Conservation (phyloP, 805 yeast species). For the Spathaspora gorwiae region DNA sequence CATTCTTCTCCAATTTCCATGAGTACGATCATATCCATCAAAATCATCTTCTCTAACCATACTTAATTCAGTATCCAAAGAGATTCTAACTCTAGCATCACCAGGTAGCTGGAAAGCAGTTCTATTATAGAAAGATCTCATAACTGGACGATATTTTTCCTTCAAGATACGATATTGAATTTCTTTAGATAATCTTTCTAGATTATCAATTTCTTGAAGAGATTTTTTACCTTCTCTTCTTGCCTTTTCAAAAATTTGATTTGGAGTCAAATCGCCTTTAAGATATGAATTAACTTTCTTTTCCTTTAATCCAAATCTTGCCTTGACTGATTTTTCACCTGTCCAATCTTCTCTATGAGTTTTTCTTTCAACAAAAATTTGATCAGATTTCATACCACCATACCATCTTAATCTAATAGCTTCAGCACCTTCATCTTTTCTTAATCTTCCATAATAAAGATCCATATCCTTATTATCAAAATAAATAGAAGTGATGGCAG, state of each 20-base stretch:
- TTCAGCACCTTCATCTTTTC: slow-evolving; percentile 98
- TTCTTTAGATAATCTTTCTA: slow-evolving; percentile 89
- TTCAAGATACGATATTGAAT: slow-evolving; percentile 86
- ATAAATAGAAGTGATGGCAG: slow-evolving; percentile 95
- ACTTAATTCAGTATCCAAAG: slow-evolving; percentile 93
- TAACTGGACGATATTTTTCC: slow-evolving; percentile 84
- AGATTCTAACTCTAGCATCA: slow-evolving; percentile 97
- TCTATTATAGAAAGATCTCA: slow-evolving; percentile 94
- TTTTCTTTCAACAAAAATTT: slow-evolving; percentile 92
- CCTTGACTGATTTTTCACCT: slow-evolving; percentile 98
- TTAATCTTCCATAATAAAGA: slow-evolving; percentile 86
- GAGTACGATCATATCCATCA: slow-evolving; percentile 86
- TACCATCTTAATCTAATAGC: slow-evolving; percentile 98
- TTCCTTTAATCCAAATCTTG: slow-evolving; percentile 90
- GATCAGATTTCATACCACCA: slow-evolving; percentile 93
- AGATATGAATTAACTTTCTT: slow-evolving; percentile 82
- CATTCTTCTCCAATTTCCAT: slow-evolving; percentile 95
- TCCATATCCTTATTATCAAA: slow-evolving; percentile 88
- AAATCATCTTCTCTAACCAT: slow-evolving; percentile 98
- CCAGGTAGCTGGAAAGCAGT: slow-evolving; percentile 99
- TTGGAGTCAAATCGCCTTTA: slow-evolving; percentile 79
- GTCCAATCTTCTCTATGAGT: slow-evolving; percentile 99
- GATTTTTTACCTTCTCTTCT: slow-evolving; percentile 90
- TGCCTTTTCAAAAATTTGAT: slow-evolving; percentile 87
- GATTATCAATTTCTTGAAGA: slow-evolving; percentile 78